Base-by-base conservation (phyloP, 108 stramenopile genomes). In the Cyclostephanos invisitatus region DNA sequence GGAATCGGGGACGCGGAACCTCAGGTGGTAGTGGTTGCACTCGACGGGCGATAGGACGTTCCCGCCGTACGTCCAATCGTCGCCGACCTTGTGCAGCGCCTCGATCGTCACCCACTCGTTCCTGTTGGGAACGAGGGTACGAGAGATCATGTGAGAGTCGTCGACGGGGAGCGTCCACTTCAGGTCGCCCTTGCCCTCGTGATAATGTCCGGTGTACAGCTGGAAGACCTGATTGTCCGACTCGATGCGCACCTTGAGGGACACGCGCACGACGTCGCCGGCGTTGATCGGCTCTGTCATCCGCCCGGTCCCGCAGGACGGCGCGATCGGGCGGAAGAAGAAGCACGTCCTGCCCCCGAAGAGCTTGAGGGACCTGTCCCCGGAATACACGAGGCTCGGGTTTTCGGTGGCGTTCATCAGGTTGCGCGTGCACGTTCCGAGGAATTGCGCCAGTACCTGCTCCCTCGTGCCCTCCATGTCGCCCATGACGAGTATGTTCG, bases 1-100 rank as follows among this genome's bases (percentile, higher is more conserved):
- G 18, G 70, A 61, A 14, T 37, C 47, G 18, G 57, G 50, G 38
- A 71, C 18, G 27, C 60, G 59, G 28, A 78, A 72, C 53, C 78
- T 38, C 28, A 78, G 61, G 28, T 78, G 78, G 51, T 72, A 78
- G 37, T 78, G 70, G 24, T 78, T 78, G 48, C 78, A 78, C 12
- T 25, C 15, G 27, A 53, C 57, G 18, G 78, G 78, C 2, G 17
- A 11, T 38, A 78, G 67, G 1, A 56, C 27, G 28, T 63, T 60
- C 7, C 62, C 44, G 24, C 61, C 59, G 62, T 61, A 72, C 9
- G 48, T 78, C 78, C 78, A 78, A 63, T 78, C 78, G 28, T 55
- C 44, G 15, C 77, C 77, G 18, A 78, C 49, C 6, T 56, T 71
- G 46, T 78, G 77, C 57, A 57, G 4, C 2, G 78, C 78, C 46